phyloP scores from a whole-genome alignment of 129 eudicot species.

The Ambrosia artemisiifolia region DNA sequence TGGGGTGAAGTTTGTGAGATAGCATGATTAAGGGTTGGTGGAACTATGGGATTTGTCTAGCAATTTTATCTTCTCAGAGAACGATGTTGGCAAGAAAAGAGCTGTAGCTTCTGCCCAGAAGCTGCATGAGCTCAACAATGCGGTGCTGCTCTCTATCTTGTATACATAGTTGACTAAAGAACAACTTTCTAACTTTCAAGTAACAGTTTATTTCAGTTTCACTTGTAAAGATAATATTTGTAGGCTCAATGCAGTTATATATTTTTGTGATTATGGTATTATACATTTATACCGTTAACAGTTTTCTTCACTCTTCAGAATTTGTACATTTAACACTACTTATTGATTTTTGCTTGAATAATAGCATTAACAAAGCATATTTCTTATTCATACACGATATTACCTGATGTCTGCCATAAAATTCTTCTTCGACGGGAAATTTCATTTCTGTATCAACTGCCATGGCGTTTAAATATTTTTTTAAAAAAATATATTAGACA shows the following conservation, averaged over 20 bases:
- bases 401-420: no score
- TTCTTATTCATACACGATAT: no score
- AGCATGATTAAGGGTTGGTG: slow-evolving; percentile 89
- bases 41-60: slow-evolving; percentile 91
- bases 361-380: no score
- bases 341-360: no score
- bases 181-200: slow-evolving; percentile 83
- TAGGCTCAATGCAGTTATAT: neutral
- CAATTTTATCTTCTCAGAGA: slow-evolving; percentile 72
- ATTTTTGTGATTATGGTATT: neutral
- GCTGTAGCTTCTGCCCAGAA: slow-evolving; percentile 82
- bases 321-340: neutral
- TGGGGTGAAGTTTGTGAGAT: slow-evolving; percentile 88
- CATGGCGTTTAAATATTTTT: no score
- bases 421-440: no score
- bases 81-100: slow-evolving; percentile 86
- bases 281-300: neutral
- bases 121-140: slow-evolving; percentile 96
- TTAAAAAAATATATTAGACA: no score
- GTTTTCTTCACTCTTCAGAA: neutral
- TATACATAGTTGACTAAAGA: no score
- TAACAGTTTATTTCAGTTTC: slow-evolving; percentile 15
- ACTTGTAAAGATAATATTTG: neutral
- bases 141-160: no score
- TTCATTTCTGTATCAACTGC: no score